Percentiles rank a stretch among this genome's conserved stretches.
phyloP scores from a whole-genome alignment of 768 basidiomycete genomes.

The Mycena sanguinolenta region DNA sequence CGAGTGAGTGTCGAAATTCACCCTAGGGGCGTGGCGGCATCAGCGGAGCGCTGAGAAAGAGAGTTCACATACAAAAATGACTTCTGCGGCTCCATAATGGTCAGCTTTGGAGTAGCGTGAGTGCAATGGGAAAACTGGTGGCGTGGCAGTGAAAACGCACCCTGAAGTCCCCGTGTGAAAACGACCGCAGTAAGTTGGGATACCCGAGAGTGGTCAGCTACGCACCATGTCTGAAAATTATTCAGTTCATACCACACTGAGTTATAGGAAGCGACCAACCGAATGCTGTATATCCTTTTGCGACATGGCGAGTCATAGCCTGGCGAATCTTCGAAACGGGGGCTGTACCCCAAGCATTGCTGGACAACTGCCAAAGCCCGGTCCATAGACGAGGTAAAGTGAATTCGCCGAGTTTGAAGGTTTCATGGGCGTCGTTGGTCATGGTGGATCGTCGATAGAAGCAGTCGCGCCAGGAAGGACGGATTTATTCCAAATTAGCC shows the following conservation, averaged over 20 bases:
- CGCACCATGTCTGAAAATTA: slow-evolving; percentile 28
- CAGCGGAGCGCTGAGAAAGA: slow-evolving; percentile 24
- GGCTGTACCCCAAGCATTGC: slow-evolving; percentile 35
- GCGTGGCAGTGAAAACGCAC: slow-evolving; percentile 17
- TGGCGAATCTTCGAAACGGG: slow-evolving; percentile 33
- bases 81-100: slow-evolving; percentile 89
- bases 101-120: slow-evolving; percentile 67
- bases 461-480: background rate
- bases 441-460: slow-evolving; percentile 23
- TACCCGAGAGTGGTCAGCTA: background rate
- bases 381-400: slow-evolving; percentile 35
- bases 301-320: slow-evolving; percentile 35
- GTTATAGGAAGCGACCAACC: slow-evolving; percentile 9
- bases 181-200: background rate
- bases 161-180: slow-evolving; percentile 11
- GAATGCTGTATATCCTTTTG: slow-evolving; percentile 59
- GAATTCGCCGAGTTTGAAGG: slow-evolving; percentile 33
- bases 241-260: background rate
- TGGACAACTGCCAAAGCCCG: slow-evolving; percentile 37
- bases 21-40: slow-evolving; percentile 61
- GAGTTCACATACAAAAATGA: slow-evolving; percentile 73
- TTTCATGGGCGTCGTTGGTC: slow-evolving; percentile 29
- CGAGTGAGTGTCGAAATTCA: slow-evolving; percentile 68
- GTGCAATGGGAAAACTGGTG: background rate
- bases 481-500: slow-evolving; percentile 10